Evolutionary conservation across 192 early-diverging fungal species (phyloP).

Genomic region (Diversispora eburnea): DNA sequence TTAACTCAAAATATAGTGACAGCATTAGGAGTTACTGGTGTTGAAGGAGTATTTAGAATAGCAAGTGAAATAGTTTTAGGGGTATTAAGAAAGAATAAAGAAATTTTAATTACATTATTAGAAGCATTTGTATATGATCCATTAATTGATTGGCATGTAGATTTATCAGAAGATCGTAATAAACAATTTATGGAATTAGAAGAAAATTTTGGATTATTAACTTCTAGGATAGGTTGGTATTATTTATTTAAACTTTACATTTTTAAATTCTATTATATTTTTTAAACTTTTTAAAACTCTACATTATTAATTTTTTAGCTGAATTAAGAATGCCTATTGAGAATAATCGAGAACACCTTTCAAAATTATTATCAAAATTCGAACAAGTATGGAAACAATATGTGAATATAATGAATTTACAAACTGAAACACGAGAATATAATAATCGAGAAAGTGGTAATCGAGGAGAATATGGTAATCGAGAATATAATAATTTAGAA

Average conservation of each 20-base stretch:
- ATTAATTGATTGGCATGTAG: constrained; percentile 55
- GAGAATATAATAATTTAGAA: neutral
- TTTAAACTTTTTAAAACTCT: neutral
- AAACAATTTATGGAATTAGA: constrained; percentile 25
- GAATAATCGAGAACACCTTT: constrained; percentile 1
- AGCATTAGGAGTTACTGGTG: constrained; percentile 79
- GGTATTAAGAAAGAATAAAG: constrained; percentile 75
- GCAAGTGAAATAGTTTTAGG: constrained; percentile 74
- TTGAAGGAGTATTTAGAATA: constrained; percentile 76
- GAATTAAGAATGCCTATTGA: constrained; percentile 1
- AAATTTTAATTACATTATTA: constrained; percentile 79
- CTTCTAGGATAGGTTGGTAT: constrained; percentile 12
- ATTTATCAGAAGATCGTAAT: constrained; percentile 31
- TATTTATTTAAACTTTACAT: neutral
- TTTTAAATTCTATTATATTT: neutral
- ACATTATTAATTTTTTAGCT: neutral
- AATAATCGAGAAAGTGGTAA: neutral
- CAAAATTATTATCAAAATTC: constrained; percentile 8
- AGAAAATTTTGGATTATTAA: constrained; percentile 7
- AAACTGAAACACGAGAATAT: neutral
- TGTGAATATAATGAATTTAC: neutral
- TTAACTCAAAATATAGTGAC: constrained; percentile 86
- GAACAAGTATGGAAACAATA: neutral
- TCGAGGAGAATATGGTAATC: no score
- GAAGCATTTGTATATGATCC: constrained; percentile 96